Percentiles rank a stretch among this genome's conserved stretches.
Evolutionary conservation across 2,329 filamentous ascomycete genomes (phyloP).

Genomic region (Cercospora berteroae): DNA sequence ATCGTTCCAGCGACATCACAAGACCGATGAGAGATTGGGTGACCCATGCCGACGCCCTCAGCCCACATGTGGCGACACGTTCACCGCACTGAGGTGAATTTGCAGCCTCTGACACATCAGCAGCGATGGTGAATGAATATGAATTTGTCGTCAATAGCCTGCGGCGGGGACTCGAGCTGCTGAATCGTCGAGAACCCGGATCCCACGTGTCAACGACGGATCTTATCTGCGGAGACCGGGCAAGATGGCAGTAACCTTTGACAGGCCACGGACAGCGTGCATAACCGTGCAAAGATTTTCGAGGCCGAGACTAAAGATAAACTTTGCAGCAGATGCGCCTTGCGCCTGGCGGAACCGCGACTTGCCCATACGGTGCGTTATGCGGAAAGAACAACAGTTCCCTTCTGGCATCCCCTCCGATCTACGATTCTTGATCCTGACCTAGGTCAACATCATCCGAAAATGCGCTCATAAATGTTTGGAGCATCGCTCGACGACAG

Average conservation of each 20-base stretch:
- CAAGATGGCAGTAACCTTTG: neutral
- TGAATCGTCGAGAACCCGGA: neutral
- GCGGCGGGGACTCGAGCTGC: neutral
- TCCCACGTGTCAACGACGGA: slow-evolving; percentile 6
- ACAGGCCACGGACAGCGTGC: neutral
- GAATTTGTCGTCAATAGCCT: neutral
- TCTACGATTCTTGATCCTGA: neutral
- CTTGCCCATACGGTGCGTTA: neutral
- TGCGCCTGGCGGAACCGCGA: neutral
- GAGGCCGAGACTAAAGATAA: neutral
- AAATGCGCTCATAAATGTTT: neutral
- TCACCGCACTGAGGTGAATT: neutral
- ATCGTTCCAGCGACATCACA: neutral
- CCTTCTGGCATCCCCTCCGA: too few species aligned
- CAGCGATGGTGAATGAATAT: neutral
- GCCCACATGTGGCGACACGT: neutral
- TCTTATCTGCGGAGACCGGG: slow-evolving; percentile 6
- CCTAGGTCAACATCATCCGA: neutral
- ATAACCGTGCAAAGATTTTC: neutral
- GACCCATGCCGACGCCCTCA: neutral
- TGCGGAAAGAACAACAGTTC: neutral
- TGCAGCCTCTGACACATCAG: neutral
- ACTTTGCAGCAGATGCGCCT: neutral
- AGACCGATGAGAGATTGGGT: neutral
- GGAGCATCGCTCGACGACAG: neutral